A percentile compares a stretch with the other conserved stretches of the same genome.
These are phyloP conservation scores for Brettanomyces custersianus DNA, from an alignment of 805 yeast genomes.

Conservation along the genomic window DNA sequence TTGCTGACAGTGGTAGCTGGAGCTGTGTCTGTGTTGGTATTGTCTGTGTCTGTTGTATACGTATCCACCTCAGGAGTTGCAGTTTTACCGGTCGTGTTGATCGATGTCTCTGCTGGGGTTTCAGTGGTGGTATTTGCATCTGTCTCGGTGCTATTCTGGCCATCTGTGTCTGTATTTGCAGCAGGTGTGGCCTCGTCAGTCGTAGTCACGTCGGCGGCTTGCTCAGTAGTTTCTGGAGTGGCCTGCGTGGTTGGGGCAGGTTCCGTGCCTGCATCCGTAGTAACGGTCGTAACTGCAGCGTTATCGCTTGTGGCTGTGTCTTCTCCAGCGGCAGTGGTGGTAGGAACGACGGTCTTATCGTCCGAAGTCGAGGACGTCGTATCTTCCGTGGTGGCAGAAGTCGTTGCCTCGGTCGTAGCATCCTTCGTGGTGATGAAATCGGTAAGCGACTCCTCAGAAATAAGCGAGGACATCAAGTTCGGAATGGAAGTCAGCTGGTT, in stretches of 20 bases:
- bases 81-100: background rate
- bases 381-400: background rate
- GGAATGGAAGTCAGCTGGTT: background rate
- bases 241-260: background rate
- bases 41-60: background rate
- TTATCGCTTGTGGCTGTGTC: conserved; percentile 7
- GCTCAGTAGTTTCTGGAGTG: background rate
- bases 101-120: background rate
- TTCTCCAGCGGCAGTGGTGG: background rate
- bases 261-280: background rate
- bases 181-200: background rate
- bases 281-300: background rate
- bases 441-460: too few relatives aligned
- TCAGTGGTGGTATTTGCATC: background rate
- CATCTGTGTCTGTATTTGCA: background rate
- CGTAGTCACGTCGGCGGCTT: background rate
- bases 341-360: background rate
- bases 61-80: background rate
- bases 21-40: background rate
- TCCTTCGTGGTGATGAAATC: too few relatives aligned
- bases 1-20: background rate
- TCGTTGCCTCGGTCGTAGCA: background rate
- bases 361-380: background rate
- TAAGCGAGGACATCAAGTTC: too few relatives aligned
- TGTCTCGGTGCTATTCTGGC: background rate